phyloP scores from a whole-genome alignment of 345 rosid species.

The Adansonia digitata region DNA sequence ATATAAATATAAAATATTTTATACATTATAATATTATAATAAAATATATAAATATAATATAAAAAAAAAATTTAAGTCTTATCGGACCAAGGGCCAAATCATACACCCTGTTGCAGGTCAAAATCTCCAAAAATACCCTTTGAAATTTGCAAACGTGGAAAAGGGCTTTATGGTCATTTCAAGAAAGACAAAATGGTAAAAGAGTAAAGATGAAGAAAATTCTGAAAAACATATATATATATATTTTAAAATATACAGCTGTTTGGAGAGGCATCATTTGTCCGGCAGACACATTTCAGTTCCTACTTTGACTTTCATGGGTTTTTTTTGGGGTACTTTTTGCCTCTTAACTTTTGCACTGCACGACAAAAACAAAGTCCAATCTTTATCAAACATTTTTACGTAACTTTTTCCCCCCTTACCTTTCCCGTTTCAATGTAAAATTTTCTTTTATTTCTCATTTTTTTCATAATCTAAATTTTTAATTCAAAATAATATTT shows the following conservation, averaged over 20 bases:
- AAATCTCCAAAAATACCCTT: neutral
- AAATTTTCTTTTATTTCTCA: neutral
- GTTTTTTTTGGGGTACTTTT: neutral
- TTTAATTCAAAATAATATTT: too few relatives aligned
- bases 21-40: too few relatives aligned
- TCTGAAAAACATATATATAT: slow-evolving; percentile 11
- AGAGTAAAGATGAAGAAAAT: neutral
- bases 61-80: too few relatives aligned
- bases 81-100: neutral
- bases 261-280: slow-evolving; percentile 33
- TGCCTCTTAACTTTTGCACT: slow-evolving; percentile 28
- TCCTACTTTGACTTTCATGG: slow-evolving; percentile 27
- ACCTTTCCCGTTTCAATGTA: neutral
- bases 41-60: too few relatives aligned
- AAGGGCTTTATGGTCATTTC: slow-evolving; percentile 9
- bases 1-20: too few relatives aligned
- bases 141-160: neutral
- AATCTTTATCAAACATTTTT: neutral
- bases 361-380: neutral
- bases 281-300: slow-evolving; percentile 27
- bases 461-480: too few relatives aligned
- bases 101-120: neutral
- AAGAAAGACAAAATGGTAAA: slow-evolving; percentile 24
- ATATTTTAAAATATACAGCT: slow-evolving; percentile 5
- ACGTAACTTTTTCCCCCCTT: neutral